phyloP scores from a whole-genome alignment of 768 basidiomycete genomes.

The Trametes punicea region DNA sequence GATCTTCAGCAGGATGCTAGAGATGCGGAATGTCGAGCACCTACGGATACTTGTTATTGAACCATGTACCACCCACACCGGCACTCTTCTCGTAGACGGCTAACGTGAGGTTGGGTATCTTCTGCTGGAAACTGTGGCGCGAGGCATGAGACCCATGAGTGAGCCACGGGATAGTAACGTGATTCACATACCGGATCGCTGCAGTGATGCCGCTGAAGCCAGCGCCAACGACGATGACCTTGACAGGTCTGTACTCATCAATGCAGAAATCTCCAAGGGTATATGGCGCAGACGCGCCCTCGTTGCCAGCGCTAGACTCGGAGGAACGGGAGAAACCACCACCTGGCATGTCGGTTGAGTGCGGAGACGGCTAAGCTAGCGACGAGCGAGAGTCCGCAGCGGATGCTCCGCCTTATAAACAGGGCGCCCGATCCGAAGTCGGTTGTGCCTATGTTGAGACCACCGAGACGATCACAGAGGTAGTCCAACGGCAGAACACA shows the following conservation, averaged over 20 bases:
- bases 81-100: conserved; percentile 40
- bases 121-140: not conserved
- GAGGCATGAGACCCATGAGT: not conserved
- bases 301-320: not conserved
- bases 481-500: not conserved
- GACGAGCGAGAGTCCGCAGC: not conserved
- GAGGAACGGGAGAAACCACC: not conserved
- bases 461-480: not conserved
- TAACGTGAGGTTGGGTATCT: conserved; percentile 46
- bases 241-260: conserved; percentile 52
- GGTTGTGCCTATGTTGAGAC: not conserved
- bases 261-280: conserved; percentile 44
- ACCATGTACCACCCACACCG: conserved; percentile 58
- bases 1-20: not conserved
- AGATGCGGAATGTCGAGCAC: not conserved
- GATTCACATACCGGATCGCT: conserved; percentile 43
- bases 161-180: not conserved
- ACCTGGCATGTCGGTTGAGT: not conserved
- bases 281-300: conserved; percentile 11
- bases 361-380: not conserved
- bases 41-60: conserved; percentile 45
- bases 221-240: conserved; percentile 54
- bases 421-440: not conserved
- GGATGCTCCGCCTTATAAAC: not conserved
- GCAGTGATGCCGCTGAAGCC: conserved; percentile 60